These are phyloP conservation scores for Hsuehochloa calcarea DNA, from an alignment of 176 grass and related monocot species.

Conservation along the genomic window DNA sequence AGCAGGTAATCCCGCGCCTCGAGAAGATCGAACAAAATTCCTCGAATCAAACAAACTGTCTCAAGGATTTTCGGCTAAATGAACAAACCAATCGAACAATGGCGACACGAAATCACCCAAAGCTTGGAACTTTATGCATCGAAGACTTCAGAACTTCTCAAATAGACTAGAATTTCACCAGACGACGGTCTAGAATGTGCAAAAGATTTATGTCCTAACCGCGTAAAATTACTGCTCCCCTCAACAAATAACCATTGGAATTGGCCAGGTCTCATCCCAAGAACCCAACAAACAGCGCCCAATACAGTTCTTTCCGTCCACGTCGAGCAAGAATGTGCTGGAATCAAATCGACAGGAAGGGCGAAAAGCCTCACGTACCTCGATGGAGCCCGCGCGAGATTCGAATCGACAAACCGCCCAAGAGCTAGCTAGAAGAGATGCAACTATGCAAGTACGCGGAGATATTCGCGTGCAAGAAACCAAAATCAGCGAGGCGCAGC, in stretches of 20 bases:
- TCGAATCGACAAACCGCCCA: not conserved
- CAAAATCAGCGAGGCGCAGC: not conserved
- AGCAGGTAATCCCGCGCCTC: not conserved
- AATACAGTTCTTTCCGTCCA: not conserved
- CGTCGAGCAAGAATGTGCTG: not conserved
- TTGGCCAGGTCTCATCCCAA: not conserved
- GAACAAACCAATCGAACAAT: not conserved
- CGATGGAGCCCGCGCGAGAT: not conserved
- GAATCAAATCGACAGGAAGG: not conserved
- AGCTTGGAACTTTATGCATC: not conserved
- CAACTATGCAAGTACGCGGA: not conserved
- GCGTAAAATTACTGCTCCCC: not conserved
- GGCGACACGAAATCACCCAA: not conserved
- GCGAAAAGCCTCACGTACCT: not conserved
- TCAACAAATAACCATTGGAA: not conserved
- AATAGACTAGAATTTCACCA: not conserved
- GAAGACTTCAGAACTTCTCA: not conserved
- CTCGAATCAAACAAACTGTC: not conserved
- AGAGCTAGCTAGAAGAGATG: not conserved
- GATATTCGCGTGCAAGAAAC: not conserved
- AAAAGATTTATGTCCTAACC: not conserved
- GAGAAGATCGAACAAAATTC: not conserved
- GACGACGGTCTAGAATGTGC: not conserved
- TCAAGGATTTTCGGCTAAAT: not conserved
- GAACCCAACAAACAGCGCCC: too few species aligned